Evolutionary conservation across 176 grass and related monocot species (phyloP).

Genomic region (Luzula sylvatica): DNA sequence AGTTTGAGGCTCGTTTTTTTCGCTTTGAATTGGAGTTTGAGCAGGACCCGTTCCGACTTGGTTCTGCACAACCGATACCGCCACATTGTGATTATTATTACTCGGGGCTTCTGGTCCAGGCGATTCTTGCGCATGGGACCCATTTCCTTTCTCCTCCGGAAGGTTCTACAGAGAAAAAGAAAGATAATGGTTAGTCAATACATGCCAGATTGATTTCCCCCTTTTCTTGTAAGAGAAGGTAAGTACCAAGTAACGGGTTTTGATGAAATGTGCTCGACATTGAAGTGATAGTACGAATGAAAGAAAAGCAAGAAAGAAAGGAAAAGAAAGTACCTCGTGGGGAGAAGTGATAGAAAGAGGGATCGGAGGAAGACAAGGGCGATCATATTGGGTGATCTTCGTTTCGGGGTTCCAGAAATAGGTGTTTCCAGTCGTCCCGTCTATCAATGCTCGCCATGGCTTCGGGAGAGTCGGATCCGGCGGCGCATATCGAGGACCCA

Average conservation of each 20-base stretch:
- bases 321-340: not conserved
- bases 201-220: no score
- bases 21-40: not conserved
- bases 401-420: constrained; percentile 98
- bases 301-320: not conserved
- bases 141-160: no score
- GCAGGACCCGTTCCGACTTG: no score
- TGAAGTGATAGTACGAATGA: not conserved
- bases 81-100: no score
- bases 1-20: not conserved
- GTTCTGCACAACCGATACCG: no score
- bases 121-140: no score
- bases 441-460: constrained; percentile 79
- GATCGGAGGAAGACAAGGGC: constrained; percentile 15
- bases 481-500: constrained; percentile 50
- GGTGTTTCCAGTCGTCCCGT: constrained; percentile 60
- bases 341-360: not conserved
- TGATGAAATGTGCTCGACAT: not conserved
- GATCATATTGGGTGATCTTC: constrained; percentile 59
- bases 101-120: no score
- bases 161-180: no score
- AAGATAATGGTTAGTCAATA: no score
- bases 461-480: constrained; percentile 57
- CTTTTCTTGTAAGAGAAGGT: no score
- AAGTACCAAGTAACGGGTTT: no score